Evolutionary conservation across 2,329 filamentous ascomycete species (phyloP).

Genomic region (Chaetomium olivaceum): DNA sequence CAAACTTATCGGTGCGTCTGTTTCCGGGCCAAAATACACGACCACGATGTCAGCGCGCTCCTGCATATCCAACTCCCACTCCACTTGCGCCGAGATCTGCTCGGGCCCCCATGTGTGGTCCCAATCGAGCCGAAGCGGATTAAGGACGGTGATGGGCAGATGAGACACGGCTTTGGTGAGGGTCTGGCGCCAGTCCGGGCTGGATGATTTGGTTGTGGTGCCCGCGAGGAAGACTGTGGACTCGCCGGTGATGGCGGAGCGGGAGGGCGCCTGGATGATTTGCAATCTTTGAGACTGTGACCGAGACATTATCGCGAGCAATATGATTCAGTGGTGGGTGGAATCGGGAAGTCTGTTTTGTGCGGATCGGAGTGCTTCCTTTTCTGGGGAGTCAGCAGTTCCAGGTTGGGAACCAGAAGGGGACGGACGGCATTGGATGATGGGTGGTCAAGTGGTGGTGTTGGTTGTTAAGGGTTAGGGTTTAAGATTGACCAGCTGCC

Average conservation of each 20-base stretch:
- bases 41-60: conserved; percentile 55
- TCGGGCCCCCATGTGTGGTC: conserved; percentile 52
- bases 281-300: conserved; percentile 15
- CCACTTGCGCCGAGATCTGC: conserved; percentile 55
- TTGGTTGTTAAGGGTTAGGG: neutral
- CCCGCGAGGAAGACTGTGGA: conserved; percentile 59
- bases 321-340: neutral
- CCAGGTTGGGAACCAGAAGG: too few relatives aligned
- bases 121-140: conserved; percentile 60
- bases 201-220: conserved; percentile 47
- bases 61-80: conserved; percentile 63
- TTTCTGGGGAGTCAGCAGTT: too few relatives aligned
- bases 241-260: conserved; percentile 22
- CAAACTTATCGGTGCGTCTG: conserved; percentile 57
- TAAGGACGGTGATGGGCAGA: conserved; percentile 55
- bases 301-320: neutral
- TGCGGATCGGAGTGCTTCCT: neutral
- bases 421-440: too few relatives aligned
- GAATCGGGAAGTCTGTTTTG: neutral
- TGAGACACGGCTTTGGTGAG: conserved; percentile 46
- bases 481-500: neutral
- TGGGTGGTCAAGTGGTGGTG: too few relatives aligned
- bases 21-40: conserved; percentile 56
- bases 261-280: conserved; percentile 22
- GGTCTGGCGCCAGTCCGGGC: conserved; percentile 53